Evolutionary conservation across 1,284 basidiomycete species (phyloP).

Genomic region (Microbotryum lychnidis-dioicae): DNA sequence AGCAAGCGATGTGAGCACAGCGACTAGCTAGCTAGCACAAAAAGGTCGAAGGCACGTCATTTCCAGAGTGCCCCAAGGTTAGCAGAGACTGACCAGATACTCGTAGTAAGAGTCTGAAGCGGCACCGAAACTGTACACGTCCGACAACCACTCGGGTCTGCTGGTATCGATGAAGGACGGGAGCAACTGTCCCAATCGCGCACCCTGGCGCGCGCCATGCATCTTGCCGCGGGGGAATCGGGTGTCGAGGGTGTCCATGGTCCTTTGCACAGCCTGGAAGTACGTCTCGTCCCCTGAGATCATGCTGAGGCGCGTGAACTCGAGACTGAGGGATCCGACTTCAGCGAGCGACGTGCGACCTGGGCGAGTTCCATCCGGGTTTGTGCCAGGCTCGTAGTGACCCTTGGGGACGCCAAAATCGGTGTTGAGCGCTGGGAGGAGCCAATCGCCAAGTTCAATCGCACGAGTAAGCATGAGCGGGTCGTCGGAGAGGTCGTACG

Average conservation of each 20-base stretch:
- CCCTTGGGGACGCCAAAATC: constrained; percentile 44
- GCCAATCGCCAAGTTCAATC: constrained; percentile 69
- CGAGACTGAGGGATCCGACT: constrained; percentile 48
- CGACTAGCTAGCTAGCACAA: background rate
- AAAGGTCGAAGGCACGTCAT: too few relatives aligned
- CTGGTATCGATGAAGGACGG: constrained; percentile 41
- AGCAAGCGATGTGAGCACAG: background rate
- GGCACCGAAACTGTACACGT: constrained; percentile 44
- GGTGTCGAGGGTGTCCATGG: constrained; percentile 46
- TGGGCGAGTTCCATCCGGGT: constrained; percentile 21
- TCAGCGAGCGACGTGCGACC: constrained; percentile 35
- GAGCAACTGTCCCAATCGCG: constrained; percentile 28
- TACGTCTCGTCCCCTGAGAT: constrained; percentile 48
- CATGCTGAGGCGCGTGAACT: constrained; percentile 47
- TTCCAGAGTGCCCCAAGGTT: background rate
- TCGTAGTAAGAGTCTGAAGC: constrained; percentile 49
- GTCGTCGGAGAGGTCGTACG: constrained; percentile 60
- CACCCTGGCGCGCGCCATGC: too few relatives aligned
- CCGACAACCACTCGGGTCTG: constrained; percentile 19
- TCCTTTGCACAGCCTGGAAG: constrained; percentile 46
- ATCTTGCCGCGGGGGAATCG: constrained; percentile 33
- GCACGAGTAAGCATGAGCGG: constrained; percentile 65
- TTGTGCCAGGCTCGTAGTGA: constrained; percentile 41
- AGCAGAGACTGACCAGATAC: constrained; percentile 40
- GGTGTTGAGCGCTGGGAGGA: constrained; percentile 77